Conservation (phyloP, 1,139 yeast species). For the Nakaseomyces bracarensis region DNA sequence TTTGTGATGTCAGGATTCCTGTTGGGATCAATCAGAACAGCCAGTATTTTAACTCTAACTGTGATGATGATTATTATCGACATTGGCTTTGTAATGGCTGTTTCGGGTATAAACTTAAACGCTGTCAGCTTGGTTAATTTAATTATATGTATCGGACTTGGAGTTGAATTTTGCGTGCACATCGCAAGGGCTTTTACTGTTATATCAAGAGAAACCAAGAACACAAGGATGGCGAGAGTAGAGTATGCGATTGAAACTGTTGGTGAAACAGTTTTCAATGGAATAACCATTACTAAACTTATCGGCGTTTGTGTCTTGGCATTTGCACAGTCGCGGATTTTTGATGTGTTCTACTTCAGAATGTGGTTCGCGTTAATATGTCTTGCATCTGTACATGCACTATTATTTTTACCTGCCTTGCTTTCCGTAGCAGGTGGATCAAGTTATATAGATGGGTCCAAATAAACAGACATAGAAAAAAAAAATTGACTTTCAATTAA, state of each 20-base stretch:
- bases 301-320: constrained; percentile 84
- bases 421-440: constrained; percentile 59
- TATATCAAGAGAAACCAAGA: constrained; percentile 30
- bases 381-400: constrained; percentile 69
- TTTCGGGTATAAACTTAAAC: constrained; percentile 70
- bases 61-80: constrained; percentile 60
- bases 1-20: constrained; percentile 47
- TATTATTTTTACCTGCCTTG: constrained; percentile 68
- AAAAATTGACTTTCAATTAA: too few species aligned
- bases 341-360: constrained; percentile 83
- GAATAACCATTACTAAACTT: constrained; percentile 81
- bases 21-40: constrained; percentile 59
- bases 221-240: constrained; percentile 32
- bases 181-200: constrained; percentile 69
- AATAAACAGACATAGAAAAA: not conserved
- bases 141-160: constrained; percentile 82
- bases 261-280: constrained; percentile 84
- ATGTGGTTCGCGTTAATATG: constrained; percentile 88
- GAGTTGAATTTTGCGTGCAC: constrained; percentile 89
- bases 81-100: constrained; percentile 72
- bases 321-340: constrained; percentile 76
- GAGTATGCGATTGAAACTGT: constrained; percentile 59
- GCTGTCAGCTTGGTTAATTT: constrained; percentile 86
- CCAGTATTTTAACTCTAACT: constrained; percentile 48
- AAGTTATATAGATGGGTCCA: constrained; percentile 15